Conservation (phyloP, 768 basidiomycete genomes). For the Termitomyces sp. region DNA sequence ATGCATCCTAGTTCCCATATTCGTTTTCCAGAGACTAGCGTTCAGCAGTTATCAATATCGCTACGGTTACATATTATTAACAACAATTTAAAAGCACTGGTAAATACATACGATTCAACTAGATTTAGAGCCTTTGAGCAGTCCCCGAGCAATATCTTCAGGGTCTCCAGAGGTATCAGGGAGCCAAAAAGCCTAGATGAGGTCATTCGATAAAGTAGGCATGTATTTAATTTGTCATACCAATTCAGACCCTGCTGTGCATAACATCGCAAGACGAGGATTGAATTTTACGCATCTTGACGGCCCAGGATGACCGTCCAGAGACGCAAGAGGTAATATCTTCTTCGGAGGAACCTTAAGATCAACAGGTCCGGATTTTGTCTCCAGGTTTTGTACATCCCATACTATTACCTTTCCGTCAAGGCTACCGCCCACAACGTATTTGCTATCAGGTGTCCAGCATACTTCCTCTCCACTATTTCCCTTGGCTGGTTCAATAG, state of each 20-base stretch:
- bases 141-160: conserved; percentile 66
- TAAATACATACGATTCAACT: background rate
- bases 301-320: conserved; percentile 83
- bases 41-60: background rate
- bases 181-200: conserved; percentile 38
- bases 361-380: conserved; percentile 48
- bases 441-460: conserved; percentile 95
- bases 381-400: conserved; percentile 70
- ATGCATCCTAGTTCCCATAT: no score
- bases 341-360: conserved; percentile 46
- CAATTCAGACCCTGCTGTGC: conserved; percentile 76
- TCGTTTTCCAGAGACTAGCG: background rate
- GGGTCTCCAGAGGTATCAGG: conserved; percentile 59
- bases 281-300: conserved; percentile 88
- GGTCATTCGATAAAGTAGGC: conserved; percentile 2
- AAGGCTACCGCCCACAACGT: conserved; percentile 76
- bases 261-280: conserved; percentile 85
- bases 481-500: conserved; percentile 69
- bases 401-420: conserved; percentile 85
- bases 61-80: background rate
- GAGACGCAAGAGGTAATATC: conserved; percentile 32
- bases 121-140: conserved; percentile 47
- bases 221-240: conserved; percentile 31
- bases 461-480: conserved; percentile 90
- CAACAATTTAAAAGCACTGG: background rate